Evolutionary conservation across 768 basidiomycete genomes (phyloP), one percentile per base, ranked within the genome.

Genomic region (Mycena sanguinolenta): DNA sequence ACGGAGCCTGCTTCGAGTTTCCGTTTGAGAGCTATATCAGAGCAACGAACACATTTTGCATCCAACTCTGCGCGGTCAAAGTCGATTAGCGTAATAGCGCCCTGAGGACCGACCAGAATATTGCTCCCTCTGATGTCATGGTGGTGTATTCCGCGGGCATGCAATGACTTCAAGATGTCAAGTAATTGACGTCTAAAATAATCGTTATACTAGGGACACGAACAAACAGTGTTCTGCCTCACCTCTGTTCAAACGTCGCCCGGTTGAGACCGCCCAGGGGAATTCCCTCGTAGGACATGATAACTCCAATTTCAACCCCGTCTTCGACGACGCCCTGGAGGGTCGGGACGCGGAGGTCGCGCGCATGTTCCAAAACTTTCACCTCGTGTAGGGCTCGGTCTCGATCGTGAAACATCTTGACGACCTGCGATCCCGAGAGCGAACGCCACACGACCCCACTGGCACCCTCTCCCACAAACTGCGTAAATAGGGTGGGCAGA

Each of bases 221-320:
- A 42, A 38, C 14, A 44, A 59, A 59, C 58, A 27, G 58, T 39
- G 30, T 44, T 59, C 28, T 59, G 58, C 14, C 58, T 59, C 58
- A 59, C 58, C 23, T 59, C 39, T 59, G 58, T 39, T 30, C 58
- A n/a, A n/a, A 39, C 39, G 58, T 59, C 58, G 39, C 58, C 58
- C 39, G 58, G 58, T 59, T 32, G 49, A 62, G 49, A 19, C 34
- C 49, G 60, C 46, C 46, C 28, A 62, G 30, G 49, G 60, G 60
- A 50, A 27, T 62, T 62, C 49, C 60, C 60, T 62, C 60, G 23
- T 50, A 62, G 49, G 46, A 49, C 60, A 62, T 49, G 60, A 62
- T n/a, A 34, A 50, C 46, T 50, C 60, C 60, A 5, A n/a, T 49
- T 62, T 49, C 49, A 10, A 21, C n/a, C 60, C 46, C 60, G n/a